phyloP scores from a whole-genome alignment of 305 asterid species.

The Ajuga reptans region DNA sequence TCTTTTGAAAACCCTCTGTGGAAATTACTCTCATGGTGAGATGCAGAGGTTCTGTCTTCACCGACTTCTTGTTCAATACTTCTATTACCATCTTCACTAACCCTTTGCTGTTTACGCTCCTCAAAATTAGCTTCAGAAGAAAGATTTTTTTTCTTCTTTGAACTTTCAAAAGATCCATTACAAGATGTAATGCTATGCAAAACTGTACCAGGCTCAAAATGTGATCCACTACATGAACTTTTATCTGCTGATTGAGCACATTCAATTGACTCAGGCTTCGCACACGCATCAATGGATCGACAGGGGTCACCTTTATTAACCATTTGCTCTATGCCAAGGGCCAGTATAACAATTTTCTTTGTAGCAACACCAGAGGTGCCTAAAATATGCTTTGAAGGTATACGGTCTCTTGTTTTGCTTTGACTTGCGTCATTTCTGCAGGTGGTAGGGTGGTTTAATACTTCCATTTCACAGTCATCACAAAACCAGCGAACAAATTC shows the following conservation, averaged over 20 bases:
- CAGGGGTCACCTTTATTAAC: not conserved
- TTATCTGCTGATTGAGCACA: not conserved
- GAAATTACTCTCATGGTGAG: not conserved
- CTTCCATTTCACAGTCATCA: constrained; percentile 37
- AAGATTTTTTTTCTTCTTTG: not conserved
- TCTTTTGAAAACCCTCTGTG: not conserved
- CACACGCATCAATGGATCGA: not conserved
- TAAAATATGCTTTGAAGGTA: constrained; percentile 9
- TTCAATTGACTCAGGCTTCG: not conserved
- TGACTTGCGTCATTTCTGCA: not conserved
- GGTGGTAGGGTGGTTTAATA: constrained; percentile 5
- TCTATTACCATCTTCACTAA: not conserved
- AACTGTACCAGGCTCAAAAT: too few relatives aligned
- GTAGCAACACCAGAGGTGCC: not conserved
- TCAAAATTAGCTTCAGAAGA: constrained; percentile 3
- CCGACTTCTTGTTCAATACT: not conserved
- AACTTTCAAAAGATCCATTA: too few relatives aligned
- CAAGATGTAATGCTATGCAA: too few relatives aligned
- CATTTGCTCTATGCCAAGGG: not conserved
- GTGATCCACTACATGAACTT: too few relatives aligned
- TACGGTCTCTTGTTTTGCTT: constrained; percentile 23
- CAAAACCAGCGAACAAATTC: constrained; percentile 67
- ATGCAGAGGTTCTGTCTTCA: not conserved
- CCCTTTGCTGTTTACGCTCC: not conserved
- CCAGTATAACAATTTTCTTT: not conserved